Evolutionary conservation across 768 basidiomycete species (phyloP).

Genomic region (Calocybe gangraenosa): DNA sequence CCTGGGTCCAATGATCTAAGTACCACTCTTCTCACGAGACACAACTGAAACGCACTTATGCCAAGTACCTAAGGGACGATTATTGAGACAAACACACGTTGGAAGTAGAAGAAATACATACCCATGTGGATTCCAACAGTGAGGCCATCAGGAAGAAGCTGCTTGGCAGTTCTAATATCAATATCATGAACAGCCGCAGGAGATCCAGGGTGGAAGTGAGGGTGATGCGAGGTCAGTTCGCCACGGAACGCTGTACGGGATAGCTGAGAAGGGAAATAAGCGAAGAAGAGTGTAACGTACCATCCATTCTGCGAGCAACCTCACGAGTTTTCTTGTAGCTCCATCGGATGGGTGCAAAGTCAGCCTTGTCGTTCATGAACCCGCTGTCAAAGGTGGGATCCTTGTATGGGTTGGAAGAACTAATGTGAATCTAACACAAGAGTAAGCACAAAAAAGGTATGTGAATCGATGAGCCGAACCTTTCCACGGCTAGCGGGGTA

Average conservation of each 20-base stretch:
- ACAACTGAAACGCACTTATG: conserved; percentile 31
- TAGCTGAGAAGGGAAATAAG: background rate
- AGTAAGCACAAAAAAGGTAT: background rate
- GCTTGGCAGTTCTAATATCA: conserved; percentile 64
- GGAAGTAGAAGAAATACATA: conserved; percentile 16
- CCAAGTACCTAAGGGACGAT: conserved; percentile 39
- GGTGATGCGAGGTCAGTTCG: conserved; percentile 69
- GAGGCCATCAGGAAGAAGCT: conserved; percentile 53
- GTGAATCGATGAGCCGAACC: conserved; percentile 24
- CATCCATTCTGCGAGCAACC: conserved; percentile 67
- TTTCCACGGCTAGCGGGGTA: conserved; percentile 73
- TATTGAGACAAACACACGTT: background rate
- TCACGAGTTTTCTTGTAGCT: conserved; percentile 77
- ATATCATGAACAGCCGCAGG: conserved; percentile 57
- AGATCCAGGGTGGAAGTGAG: conserved; percentile 69
- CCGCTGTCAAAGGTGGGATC: conserved; percentile 67
- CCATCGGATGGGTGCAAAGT: conserved; percentile 74
- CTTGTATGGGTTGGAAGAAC: conserved; percentile 54
- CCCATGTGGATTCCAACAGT: conserved; percentile 75
- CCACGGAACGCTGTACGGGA: conserved; percentile 55
- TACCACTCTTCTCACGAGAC: background rate
- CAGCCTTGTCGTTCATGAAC: conserved; percentile 79
- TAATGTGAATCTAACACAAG: conserved; percentile 51
- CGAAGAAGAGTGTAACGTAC: conserved; percentile 24
- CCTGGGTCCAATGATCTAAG: conserved; percentile 15